Base-by-base conservation (phyloP, 169 alveolate genomes). In the Eimeria necatrix region DNA sequence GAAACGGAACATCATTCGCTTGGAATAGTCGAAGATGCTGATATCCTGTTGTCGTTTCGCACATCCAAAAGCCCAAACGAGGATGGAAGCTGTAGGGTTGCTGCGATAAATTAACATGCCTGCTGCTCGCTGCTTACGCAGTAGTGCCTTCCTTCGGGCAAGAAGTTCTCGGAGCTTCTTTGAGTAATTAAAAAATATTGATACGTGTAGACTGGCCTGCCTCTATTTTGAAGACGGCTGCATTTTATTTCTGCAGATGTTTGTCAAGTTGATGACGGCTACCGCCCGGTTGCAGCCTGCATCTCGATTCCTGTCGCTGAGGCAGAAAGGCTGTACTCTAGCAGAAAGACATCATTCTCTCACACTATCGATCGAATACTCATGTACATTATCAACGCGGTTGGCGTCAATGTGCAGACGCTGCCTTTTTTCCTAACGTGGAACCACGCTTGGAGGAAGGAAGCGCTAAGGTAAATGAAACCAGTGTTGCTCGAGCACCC, bases 201-300 rank as follows among this genome's bases (percentile, higher is more conserved):
- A 2, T 0, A 2, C 41, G 41, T 32, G 41, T 10, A 56, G 0
- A 56, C 12, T 56, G 12, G 68, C 20, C 20, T 56, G 68, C 20
- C 22, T 56, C 20, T 10, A 56, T 18, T 74, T 41, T 32, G 59
- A 16, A 74, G 4, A 14, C 5, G 16, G 61, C 18, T 74, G 60
- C 4, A 48, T 8, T 48, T 41, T 16, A 41, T 74, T 14, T 16
- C n/a, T 74, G 91, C 91, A 84, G 91, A 84, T 26, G 91, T 59
- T 56, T 84, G 91, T 76, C 91, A 84, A 59, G 78, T 59, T 24
- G 91, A 84, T 76, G 91, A 84, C 56, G 18, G 6, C 53, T 84
- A 48, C 78, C 91, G 91, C 16, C 91, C 91, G 56, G 56, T 59
- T 26, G 60, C 68, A 26, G 91, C 76, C 32, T 84, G 91, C 76